phyloP scores from a whole-genome alignment of 139 green algal species.

The Bryopsis sp. region DNA sequence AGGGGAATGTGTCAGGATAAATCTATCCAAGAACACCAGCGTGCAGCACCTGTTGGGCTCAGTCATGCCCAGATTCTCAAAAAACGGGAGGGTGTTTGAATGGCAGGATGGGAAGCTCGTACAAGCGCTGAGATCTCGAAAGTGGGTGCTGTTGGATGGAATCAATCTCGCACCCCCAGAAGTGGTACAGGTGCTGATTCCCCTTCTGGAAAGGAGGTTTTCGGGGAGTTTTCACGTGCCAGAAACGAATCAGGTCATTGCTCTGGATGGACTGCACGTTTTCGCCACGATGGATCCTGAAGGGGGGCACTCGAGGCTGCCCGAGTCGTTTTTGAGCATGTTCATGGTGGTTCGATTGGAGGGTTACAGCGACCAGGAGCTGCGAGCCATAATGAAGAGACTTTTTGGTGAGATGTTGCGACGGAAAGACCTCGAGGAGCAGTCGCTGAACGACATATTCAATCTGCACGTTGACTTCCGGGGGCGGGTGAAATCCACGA shows the following conservation, averaged over 20 bases:
- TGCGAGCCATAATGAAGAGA: constrained; percentile 24
- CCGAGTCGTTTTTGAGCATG: constrained; percentile 20
- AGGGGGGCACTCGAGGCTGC: constrained; percentile 26
- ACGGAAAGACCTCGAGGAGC: background rate
- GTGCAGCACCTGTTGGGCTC: constrained; percentile 27
- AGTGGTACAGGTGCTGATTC: constrained; percentile 27
- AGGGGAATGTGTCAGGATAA: constrained; percentile 24
- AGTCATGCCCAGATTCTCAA: constrained; percentile 20
- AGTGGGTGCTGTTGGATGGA: constrained; percentile 91
- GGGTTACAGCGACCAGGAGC: constrained; percentile 13
- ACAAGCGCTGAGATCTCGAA: constrained; percentile 56
- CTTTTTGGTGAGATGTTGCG: constrained; percentile 18
- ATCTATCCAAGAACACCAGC: constrained; percentile 26
- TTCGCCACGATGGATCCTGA: constrained; percentile 90
- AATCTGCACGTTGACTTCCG: background rate
- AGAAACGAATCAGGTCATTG: constrained; percentile 27
- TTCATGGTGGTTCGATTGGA: constrained; percentile 25
- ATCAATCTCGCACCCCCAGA: constrained; percentile 74
- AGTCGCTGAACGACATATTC: background rate
- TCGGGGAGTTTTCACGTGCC: too few species aligned
- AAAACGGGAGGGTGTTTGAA: constrained; percentile 43
- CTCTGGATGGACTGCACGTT: constrained; percentile 71
- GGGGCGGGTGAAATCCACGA: background rate
- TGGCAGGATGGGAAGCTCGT: constrained; percentile 81
- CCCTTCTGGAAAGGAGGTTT: constrained; percentile 26